Evolutionary conservation across 2,329 filamentous ascomycete genomes (phyloP).

Genomic region (Diplocarpon mali): DNA sequence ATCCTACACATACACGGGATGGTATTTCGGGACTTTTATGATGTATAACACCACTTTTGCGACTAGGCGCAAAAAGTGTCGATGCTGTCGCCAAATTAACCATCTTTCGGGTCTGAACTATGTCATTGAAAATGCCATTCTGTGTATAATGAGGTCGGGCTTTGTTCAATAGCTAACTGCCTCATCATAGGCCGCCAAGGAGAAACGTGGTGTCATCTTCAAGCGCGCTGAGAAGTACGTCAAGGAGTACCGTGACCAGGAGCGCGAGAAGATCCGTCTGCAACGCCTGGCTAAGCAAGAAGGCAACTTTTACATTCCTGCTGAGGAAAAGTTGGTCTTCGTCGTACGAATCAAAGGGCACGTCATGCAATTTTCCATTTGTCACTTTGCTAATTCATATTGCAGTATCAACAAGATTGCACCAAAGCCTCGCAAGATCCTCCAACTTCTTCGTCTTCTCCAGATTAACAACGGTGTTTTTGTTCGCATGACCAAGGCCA

Average conservation of each 20-base stretch:
- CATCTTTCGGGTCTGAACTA: constrained; percentile 98
- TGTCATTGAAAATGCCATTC: constrained; percentile 20
- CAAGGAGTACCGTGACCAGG: constrained; percentile 96
- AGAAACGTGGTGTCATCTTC: constrained; percentile 98
- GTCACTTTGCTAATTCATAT: constrained; percentile 10
- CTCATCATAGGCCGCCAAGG: constrained; percentile 74
- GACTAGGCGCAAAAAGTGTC: constrained; percentile 76
- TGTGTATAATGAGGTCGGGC: constrained; percentile 8
- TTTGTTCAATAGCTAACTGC: constrained; percentile 28
- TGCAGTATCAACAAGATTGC: constrained; percentile 99
- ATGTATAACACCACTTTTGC: constrained; percentile 79
- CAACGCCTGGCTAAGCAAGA: constrained; percentile 80
- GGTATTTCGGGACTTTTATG: constrained; percentile 43
- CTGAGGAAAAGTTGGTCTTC: constrained; percentile 94
- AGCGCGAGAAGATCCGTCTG: constrained; percentile 97
- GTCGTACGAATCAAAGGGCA: constrained; percentile 98
- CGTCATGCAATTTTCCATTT: constrained; percentile 24
- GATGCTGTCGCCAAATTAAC: constrained; percentile 97
- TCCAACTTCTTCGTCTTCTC: constrained; percentile 97
- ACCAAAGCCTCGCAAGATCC: constrained; percentile 99
- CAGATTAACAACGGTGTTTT: constrained; percentile 99
- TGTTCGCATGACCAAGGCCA: constrained; percentile 95
- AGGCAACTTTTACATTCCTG: constrained; percentile 87
- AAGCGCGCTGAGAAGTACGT: constrained; percentile 99
- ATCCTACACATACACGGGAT: constrained; percentile 18